Percentiles rank a stretch among this genome's conserved stretches.
phyloP scores from a whole-genome alignment of 2,329 filamentous ascomycete genomes.

The Zymoseptoria passerinii region DNA sequence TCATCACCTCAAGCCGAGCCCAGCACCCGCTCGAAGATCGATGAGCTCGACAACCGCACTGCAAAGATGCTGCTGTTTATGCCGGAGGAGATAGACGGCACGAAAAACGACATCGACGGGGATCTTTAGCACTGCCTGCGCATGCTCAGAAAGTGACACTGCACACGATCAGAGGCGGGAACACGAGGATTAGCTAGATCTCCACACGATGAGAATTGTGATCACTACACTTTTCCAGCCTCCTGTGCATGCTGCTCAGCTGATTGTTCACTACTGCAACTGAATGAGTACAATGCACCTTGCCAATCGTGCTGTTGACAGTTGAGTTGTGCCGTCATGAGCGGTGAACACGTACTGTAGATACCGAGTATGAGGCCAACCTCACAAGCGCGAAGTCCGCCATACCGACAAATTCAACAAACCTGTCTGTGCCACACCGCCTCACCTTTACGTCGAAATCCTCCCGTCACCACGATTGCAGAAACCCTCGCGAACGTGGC shows the following conservation, averaged over 20 bases:
- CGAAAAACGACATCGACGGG: neutral
- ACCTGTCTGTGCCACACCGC: neutral
- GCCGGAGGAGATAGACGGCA: slow-evolving; percentile 6
- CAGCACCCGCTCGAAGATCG: neutral
- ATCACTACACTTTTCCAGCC: neutral
- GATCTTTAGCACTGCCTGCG: neutral
- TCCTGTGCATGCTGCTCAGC: neutral
- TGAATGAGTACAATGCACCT: neutral
- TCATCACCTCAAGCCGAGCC: neutral
- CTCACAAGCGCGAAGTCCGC: neutral
- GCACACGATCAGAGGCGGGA: neutral
- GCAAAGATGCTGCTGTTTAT: slow-evolving; percentile 15
- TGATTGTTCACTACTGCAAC: neutral
- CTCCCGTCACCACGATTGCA: neutral
- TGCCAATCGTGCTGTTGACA: neutral
- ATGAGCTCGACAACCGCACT: slow-evolving; percentile 11
- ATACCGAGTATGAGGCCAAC: neutral
- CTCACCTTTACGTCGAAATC: neutral
- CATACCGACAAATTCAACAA: neutral
- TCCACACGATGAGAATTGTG: neutral
- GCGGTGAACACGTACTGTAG: neutral
- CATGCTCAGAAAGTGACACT: neutral
- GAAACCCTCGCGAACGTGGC: neutral
- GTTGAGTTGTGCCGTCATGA: neutral
- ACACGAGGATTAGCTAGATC: neutral